Percentiles rank a stretch among this genome's conserved stretches.
Evolutionary conservation across 768 basidiomycete genomes (phyloP).

Genomic region (Termitomyces sp.): DNA sequence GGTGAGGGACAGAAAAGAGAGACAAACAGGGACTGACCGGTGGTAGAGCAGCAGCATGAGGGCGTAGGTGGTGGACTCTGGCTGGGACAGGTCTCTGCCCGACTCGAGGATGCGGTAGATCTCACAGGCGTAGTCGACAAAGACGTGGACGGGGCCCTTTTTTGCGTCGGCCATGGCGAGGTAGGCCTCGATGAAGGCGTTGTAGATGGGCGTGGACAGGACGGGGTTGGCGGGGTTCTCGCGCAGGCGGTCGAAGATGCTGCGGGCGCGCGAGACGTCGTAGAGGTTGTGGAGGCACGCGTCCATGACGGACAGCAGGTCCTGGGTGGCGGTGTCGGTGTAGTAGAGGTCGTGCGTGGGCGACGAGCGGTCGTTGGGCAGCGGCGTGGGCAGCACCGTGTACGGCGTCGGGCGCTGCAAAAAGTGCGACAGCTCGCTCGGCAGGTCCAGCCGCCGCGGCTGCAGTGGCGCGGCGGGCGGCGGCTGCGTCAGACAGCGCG

Average conservation of each 20-base stretch:
- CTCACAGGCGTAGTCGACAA: conserved; percentile 61
- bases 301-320: conserved; percentile 75
- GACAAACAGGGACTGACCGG: conserved; percentile 33
- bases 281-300: conserved; percentile 76
- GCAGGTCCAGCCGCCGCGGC: conserved; percentile 3
- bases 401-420: conserved; percentile 44
- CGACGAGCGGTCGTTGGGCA: conserved; percentile 46
- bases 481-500: conserved; percentile 32
- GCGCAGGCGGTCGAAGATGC: conserved; percentile 67
- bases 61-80: conserved; percentile 63
- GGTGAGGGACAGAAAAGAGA: too few species aligned
- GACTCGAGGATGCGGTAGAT: conserved; percentile 59
- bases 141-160: conserved; percentile 46
- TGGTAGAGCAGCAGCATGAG: conserved; percentile 60
- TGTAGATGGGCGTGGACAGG: conserved; percentile 53
- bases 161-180: conserved; percentile 46
- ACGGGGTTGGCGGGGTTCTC: conserved; percentile 24
- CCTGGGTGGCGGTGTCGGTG: conserved; percentile 62
- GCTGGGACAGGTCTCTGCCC: conserved; percentile 41
- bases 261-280: conserved; percentile 74
- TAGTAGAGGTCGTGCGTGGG: conserved; percentile 49
- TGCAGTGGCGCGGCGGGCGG: conserved; percentile 7
- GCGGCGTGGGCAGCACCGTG: conserved; percentile 65
- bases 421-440: conserved; percentile 46
- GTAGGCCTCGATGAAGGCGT: conserved; percentile 66